phyloP scores from a whole-genome alignment of 225 moss, liverwort and hornwort species.

The Marchantia paleacea region DNA sequence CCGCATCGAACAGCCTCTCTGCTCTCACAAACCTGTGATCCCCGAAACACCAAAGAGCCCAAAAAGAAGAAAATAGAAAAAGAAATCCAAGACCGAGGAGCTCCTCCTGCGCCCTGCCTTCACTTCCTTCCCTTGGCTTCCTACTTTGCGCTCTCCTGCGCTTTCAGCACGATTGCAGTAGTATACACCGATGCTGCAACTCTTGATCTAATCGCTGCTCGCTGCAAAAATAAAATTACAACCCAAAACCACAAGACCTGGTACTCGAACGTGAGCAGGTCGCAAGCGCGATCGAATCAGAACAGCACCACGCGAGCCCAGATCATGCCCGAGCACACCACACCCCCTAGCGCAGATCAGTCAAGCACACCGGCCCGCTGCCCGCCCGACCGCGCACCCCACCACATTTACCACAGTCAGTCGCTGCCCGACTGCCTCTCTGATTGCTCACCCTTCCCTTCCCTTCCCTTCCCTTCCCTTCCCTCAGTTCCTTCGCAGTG shows the following conservation, averaged over 20 bases:
- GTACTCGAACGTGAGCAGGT: background rate
- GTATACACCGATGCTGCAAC: background rate
- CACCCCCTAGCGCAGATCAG: background rate
- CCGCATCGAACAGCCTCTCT: slow-evolving; percentile 10
- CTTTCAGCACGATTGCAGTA: background rate
- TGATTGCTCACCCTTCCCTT: background rate
- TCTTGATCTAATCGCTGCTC: background rate
- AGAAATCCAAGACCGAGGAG: background rate
- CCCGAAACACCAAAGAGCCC: background rate
- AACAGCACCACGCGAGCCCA: background rate
- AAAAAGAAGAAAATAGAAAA: background rate
- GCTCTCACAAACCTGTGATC: background rate
- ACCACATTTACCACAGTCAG: background rate
- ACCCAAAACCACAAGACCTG: slow-evolving; percentile 8
- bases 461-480: background rate
- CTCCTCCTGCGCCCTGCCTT: background rate
- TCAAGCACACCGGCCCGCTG: background rate
- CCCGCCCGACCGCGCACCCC: background rate
- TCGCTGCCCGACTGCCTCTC: background rate
- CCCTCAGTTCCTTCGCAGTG: background rate
- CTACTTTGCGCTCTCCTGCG: background rate
- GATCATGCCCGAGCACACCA: background rate
- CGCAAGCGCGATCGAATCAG: slow-evolving; percentile 1
- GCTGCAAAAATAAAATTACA: background rate
- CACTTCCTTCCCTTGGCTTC: background rate